These are phyloP conservation scores for Psilocybe mexicana DNA, from an alignment of 1,284 basidiomycete species.

Conservation along the genomic window DNA sequence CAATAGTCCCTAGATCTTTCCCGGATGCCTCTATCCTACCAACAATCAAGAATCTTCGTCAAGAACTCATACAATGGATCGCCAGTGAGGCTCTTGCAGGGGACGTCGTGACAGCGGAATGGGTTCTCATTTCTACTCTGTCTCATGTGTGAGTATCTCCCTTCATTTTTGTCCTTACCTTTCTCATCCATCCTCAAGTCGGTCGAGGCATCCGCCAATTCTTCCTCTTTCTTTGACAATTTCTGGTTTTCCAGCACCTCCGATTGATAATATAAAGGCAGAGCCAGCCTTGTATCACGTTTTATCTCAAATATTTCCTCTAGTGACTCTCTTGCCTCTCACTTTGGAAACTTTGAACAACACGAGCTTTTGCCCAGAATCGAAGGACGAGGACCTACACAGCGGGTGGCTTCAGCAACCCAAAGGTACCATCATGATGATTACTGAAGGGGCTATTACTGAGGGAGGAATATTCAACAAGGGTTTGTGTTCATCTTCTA, in stretches of 20 bases:
- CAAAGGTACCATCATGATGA: slow-evolving; percentile 57
- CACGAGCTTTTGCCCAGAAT: slow-evolving; percentile 62
- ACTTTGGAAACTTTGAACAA: slow-evolving; percentile 65
- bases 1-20: slow-evolving; percentile 39
- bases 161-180: not conserved
- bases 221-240: slow-evolving; percentile 70
- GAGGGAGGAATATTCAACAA: slow-evolving; percentile 60
- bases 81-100: slow-evolving; percentile 67
- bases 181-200: slow-evolving; percentile 41
- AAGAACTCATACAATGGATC: slow-evolving; percentile 69
- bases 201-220: slow-evolving; percentile 67
- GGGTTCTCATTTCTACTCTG: slow-evolving; percentile 67
- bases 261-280: slow-evolving; percentile 29
- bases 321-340: slow-evolving; percentile 50
- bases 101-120: slow-evolving; percentile 75
- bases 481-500: slow-evolving; percentile 40
- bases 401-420: slow-evolving; percentile 78
- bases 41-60: slow-evolving; percentile 33
- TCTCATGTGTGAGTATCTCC: slow-evolving; percentile 59
- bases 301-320: slow-evolving; percentile 58
- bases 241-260: slow-evolving; percentile 57
- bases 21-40: slow-evolving; percentile 26
- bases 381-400: slow-evolving; percentile 72
- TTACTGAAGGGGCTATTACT: slow-evolving; percentile 67
- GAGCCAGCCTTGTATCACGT: slow-evolving; percentile 50